Base-by-base conservation (phyloP, 768 basidiomycete species). In the Amanita phalloides region DNA sequence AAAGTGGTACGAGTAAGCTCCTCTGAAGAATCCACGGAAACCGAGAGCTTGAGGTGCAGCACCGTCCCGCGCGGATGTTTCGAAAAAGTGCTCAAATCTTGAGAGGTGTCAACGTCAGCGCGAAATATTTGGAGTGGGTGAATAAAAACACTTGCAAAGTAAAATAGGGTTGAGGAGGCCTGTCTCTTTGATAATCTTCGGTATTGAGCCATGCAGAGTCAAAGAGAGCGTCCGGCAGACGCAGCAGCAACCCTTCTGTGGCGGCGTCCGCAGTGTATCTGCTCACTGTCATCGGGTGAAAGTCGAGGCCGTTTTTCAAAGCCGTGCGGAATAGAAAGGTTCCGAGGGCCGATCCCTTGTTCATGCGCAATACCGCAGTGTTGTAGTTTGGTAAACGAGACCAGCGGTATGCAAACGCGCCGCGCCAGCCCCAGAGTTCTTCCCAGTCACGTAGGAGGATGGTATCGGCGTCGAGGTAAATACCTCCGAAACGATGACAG, bases 381-480 rank as follows among this genome's bases (percentile, higher is more conserved):
- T 95, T 95, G 68, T 95, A 95, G 61, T 86, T 89, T 60, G 88
- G 81, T 55, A 93, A 74, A 50, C 86, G 78, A n/a, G 85, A 90
- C 93, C 94, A 96, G 10, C 92, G 77, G 65, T 96, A 96, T 1
- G 92, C 92, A 62, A 95, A 96, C 11, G 92, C 90, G 39, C 93
- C 92, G 54, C 82, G 81, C 85, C 88, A 94, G 47, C 90, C 90
- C 89, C 90, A 96, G 3, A 96, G 74, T 62, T 95, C 93, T 66
- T 96, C 93, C 94, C 94, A 95, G 62, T 96, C 93, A 21, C 93
- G 81, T 13, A 96, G 73, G 57, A 97, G 76, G 59, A 97, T 77
- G 3, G 90, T 94, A 62, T 96, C 94, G 3, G 94, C 91, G 59
- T 96, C 94, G 48, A 97, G 78, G 61, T 95, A 96, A 54, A 93